Evolutionary conservation across 148 eudicot genomes (phyloP).

Genomic region (Salicornia ramosissima): DNA sequence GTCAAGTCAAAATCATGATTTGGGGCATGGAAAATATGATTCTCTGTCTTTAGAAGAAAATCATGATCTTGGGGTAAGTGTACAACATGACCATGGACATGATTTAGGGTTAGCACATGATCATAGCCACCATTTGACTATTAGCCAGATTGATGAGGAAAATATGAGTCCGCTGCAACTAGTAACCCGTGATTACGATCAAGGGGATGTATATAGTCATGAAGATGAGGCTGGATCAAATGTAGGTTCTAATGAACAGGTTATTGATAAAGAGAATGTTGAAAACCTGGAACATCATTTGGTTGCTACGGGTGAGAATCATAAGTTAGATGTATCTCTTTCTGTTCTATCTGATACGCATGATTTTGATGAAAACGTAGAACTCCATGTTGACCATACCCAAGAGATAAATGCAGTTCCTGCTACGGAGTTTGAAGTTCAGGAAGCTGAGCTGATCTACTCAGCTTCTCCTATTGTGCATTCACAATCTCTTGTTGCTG

Average conservation of each 20-base stretch:
- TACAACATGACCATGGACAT: slow-evolving; percentile 23
- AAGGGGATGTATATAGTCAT: slow-evolving; percentile 31
- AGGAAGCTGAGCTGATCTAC: slow-evolving; percentile 31
- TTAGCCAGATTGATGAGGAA: slow-evolving; percentile 31
- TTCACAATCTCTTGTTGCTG: slow-evolving; percentile 36
- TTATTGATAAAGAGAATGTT: slow-evolving; percentile 27
- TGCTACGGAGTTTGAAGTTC: slow-evolving; percentile 30
- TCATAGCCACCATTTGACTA: slow-evolving; percentile 26
- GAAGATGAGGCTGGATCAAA: slow-evolving; percentile 26
- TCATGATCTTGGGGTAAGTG: slow-evolving; percentile 20
- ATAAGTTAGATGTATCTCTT: slow-evolving; percentile 26
- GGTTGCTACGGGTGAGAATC: slow-evolving; percentile 32
- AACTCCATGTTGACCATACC: slow-evolving; percentile 33
- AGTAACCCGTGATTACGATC: slow-evolving; percentile 26
- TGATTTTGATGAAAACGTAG: slow-evolving; percentile 35
- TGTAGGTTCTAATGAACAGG: slow-evolving; percentile 26
- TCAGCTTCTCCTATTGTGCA: slow-evolving; percentile 41
- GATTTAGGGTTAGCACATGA: slow-evolving; percentile 32
- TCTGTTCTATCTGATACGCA: slow-evolving; percentile 19
- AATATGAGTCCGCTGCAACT: slow-evolving; percentile 22
- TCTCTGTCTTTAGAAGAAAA: slow-evolving; percentile 31
- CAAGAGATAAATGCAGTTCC: slow-evolving; percentile 30
- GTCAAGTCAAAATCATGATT: slow-evolving; percentile 33
- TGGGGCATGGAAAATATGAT: slow-evolving; percentile 35
- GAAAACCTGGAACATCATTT: slow-evolving; percentile 31